Conservation (phyloP, 495 filamentous ascomycete species). For the Hyaloscypha variabilis region DNA sequence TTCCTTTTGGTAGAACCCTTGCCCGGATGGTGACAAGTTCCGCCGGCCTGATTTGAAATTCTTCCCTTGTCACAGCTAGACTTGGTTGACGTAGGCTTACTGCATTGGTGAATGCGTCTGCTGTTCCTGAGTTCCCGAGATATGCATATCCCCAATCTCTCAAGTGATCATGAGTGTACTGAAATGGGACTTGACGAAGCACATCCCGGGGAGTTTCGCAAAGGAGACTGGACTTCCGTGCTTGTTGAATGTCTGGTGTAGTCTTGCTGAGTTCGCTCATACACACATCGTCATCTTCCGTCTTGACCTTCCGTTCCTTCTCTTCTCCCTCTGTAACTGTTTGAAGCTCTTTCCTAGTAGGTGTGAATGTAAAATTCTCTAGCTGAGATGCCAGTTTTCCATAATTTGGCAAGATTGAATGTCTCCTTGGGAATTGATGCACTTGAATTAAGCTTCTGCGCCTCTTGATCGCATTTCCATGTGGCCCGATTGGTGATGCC, state of each 20-base stretch:
- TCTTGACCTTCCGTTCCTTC: neutral
- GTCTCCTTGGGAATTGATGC: conserved; percentile 21
- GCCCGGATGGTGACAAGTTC: conserved; percentile 46
- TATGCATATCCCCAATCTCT: conserved; percentile 30
- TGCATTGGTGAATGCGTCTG: conserved; percentile 30
- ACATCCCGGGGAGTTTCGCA: conserved; percentile 8
- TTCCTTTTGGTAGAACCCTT: conserved; percentile 41
- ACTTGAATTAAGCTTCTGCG: conserved; percentile 28
- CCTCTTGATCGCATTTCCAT: conserved; percentile 7
- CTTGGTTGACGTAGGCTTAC: conserved; percentile 18
- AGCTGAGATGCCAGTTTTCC: conserved; percentile 8
- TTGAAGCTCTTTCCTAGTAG: neutral
- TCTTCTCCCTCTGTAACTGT: conserved; percentile 15
- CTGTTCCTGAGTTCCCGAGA: conserved; percentile 24
- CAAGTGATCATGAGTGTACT: conserved; percentile 29
- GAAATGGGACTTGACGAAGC: conserved; percentile 20
- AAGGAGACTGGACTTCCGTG: conserved; percentile 5
- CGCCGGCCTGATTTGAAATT: conserved; percentile 4
- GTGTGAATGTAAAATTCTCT: conserved; percentile 18
- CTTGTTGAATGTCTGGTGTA: neutral
- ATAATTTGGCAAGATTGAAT: conserved; percentile 17
- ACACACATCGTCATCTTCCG: neutral
- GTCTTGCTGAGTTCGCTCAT: neutral
- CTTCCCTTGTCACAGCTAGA: conserved; percentile 1
- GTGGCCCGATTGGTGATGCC: conserved; percentile 14